These are phyloP conservation scores for bread wheat (Triticum aestivum) DNA, from an alignment of 176 grass and related monocot species.

Conservation along the genomic window IWGSC_CS_RefSeq_v2.1 NC_057811.1:470568695-470569194, in stretches of 20 bases:
- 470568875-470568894: neutral
- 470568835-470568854: neutral
- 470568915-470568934: neutral
- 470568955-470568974: neutral
- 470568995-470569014: neutral
- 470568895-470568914: neutral
- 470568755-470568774: no score
- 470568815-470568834: neutral
- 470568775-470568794: no score
- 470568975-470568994: neutral
- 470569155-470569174: neutral
- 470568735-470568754: no score
- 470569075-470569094: neutral
- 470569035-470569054: neutral
- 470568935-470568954: neutral
- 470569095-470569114: neutral
- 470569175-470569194: slow-evolving; percentile 12
- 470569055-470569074: slow-evolving; percentile 15
- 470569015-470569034: neutral
- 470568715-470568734: no score
- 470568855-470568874: neutral
- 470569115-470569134: neutral
- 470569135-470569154: neutral
- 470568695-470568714: no score
- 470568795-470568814: no score